Evolutionary conservation across 306 rosid genomes (phyloP), one percentile per base, ranked within the genome.

Genomic region (Hippophae rhamnoides): DNA sequence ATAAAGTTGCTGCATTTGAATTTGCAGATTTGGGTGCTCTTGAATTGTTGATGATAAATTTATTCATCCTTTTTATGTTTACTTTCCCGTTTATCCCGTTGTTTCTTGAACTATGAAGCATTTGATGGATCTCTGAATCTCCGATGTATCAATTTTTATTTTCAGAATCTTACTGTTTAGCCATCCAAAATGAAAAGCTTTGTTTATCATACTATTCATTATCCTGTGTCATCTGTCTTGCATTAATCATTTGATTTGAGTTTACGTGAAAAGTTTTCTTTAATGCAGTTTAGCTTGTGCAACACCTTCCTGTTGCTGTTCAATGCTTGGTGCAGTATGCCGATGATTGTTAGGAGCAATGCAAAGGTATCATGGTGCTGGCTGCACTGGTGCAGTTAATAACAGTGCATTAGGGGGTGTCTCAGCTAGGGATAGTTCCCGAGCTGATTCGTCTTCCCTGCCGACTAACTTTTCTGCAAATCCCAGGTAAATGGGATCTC

Each of bases 301-400:
- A 18, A 18, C 23, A 75, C 72, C 76, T 64, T 73, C 73, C 63
- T 70, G 49, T 77, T 74, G 75, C 59, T 61, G 75, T 76, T 73
- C 75, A 74, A 84, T 81, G 94, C 89, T 74, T 83, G 74, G 86
- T 78, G 86, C 76, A 90, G 89, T 81, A 87, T 90, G 95, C 95
- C 58, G 87, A 78, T 79, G 70, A 84, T 80, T 81, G 85, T 81
- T 76, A 61, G 89, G 78, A 84, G 90, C 79, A 78, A 90, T 90
- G 95, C 95, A 87, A 64, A 81, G 90, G 94, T 78, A 82, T 87
- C 95, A 79, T 79, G 68, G 78, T 80, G 73, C 84, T 65, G 68
- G 90, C 87, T 81, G 90, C 90, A 70, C 86, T 83, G 71, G 95
- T 90, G 94, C 97, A 87, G 94, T 90, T 73, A 84, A 81, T 61